Evolutionary conservation across 352 stramenopile species (phyloP).

Genomic region (Pythium volutum): DNA sequence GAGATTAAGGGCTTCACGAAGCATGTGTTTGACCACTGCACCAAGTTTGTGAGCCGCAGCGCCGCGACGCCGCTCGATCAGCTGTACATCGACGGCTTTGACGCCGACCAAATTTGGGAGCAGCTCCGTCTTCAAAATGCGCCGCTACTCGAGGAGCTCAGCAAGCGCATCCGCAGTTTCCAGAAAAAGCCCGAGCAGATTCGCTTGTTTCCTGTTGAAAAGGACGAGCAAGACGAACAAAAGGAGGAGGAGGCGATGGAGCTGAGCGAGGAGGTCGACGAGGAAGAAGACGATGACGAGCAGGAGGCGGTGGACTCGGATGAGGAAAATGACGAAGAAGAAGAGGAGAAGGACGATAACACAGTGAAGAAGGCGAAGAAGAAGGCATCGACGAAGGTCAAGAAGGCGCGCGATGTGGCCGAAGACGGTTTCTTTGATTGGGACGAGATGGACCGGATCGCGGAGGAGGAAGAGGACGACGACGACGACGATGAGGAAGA

Average conservation of each 20-base stretch:
- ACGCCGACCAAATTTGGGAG: conserved; percentile 84
- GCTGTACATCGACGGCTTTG: conserved; percentile 80
- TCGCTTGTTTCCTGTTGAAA: conserved; percentile 52
- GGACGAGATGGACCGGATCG: conserved; percentile 85
- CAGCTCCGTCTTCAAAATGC: conserved; percentile 82
- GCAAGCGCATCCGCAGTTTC: conserved; percentile 68
- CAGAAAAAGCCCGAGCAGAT: conserved; percentile 57
- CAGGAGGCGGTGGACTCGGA: conserved; percentile 2
- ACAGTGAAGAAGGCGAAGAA: conserved; percentile 18
- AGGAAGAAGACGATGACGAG: conserved; percentile 27
- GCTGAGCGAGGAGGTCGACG: conserved; percentile 30
- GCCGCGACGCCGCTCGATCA: conserved; percentile 54
- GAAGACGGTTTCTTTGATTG: conserved; percentile 86
- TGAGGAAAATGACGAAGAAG: conserved; percentile 32
- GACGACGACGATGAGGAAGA: conserved; percentile 46
- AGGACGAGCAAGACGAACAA: conserved; percentile 31
- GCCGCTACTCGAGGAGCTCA: conserved; percentile 62
- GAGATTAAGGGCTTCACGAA: conserved; percentile 77
- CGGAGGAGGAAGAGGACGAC: conserved; percentile 63
- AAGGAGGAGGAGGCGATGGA: conserved; percentile 22
- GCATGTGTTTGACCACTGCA: conserved; percentile 76
- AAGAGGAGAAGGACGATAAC: conserved; percentile 27
- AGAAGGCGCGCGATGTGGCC: conserved; percentile 48
- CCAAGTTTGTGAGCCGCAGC: conserved; percentile 50
- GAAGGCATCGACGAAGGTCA: conserved; percentile 8